Conservation (phyloP, 169 alveolate genomes). For the Ophryocystis elektroscirrha region DNA sequence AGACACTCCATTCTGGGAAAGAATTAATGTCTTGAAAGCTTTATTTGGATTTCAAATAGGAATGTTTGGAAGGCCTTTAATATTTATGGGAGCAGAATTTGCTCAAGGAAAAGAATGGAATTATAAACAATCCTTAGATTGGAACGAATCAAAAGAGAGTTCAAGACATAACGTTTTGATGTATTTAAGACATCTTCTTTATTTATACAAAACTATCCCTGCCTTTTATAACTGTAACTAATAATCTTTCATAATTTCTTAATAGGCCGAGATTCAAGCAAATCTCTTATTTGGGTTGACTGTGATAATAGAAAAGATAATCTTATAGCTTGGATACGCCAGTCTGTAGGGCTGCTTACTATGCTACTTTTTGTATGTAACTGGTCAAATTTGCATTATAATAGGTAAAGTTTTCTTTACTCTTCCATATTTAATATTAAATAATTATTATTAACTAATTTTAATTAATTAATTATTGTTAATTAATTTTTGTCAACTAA, state of each 20-base stretch:
- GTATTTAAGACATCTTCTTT: slow-evolving; percentile 28
- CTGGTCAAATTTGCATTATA: slow-evolving; percentile 22
- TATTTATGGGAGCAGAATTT: slow-evolving; percentile 38
- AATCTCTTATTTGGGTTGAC: slow-evolving; percentile 37
- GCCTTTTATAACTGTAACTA: slow-evolving; percentile 36
- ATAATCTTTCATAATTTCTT: no score
- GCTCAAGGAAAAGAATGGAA: slow-evolving; percentile 41
- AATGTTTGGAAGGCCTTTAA: slow-evolving; percentile 34
- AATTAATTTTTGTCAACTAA: neutral
- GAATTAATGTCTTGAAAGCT: slow-evolving; percentile 28
- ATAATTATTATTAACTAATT: neutral
- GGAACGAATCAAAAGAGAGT: slow-evolving; percentile 40
- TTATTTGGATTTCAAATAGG: slow-evolving; percentile 37
- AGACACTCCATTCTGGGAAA: slow-evolving; percentile 35
- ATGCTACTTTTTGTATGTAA: slow-evolving; percentile 33
- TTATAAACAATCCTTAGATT: slow-evolving; percentile 25
- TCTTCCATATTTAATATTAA: neutral
- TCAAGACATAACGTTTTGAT: slow-evolving; percentile 25
- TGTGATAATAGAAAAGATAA: slow-evolving; percentile 34
- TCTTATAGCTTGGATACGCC: slow-evolving; percentile 29
- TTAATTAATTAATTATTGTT: neutral
- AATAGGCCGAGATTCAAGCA: slow-evolving; percentile 37
- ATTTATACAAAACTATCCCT: slow-evolving; percentile 17
- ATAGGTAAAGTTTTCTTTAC: slow-evolving; percentile 1
- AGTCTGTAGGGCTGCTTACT: slow-evolving; percentile 26